phyloP scores from a whole-genome alignment of 139 green algal genomes.

The Limnomonas spitsbergensis region DNA sequence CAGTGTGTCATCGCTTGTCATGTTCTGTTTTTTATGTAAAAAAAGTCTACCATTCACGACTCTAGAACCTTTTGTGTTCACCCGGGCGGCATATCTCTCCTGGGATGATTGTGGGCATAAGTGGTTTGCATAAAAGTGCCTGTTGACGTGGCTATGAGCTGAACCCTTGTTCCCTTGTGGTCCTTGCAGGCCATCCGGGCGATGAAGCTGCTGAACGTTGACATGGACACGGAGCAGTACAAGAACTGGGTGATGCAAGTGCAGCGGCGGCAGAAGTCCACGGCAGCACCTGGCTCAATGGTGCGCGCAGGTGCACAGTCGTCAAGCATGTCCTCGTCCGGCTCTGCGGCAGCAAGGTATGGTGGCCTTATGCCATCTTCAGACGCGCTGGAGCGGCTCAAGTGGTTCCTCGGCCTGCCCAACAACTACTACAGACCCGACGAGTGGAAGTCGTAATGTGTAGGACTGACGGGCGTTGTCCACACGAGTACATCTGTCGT shows the following conservation, averaged over 20 bases:
- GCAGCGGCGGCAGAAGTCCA: neutral
- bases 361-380: neutral
- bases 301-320: too few species aligned
- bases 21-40: too few species aligned
- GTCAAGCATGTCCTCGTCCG: neutral
- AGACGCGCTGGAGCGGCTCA: slow-evolving; percentile 12
- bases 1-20: too few species aligned
- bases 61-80: too few species aligned
- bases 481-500: too few species aligned
- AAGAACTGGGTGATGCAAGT: neutral
- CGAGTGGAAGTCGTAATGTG: too few species aligned
- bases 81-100: too few species aligned
- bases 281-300: neutral
- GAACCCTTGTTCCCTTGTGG: neutral
- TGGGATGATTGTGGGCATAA: too few species aligned
- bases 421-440: slow-evolving; percentile 22
- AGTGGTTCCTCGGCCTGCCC: slow-evolving; percentile 17
- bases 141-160: too few species aligned
- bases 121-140: too few species aligned
- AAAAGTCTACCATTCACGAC: too few species aligned
- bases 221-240: neutral
- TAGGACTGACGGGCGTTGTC: too few species aligned
- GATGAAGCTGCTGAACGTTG: slow-evolving; percentile 8
- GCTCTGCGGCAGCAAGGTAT: neutral
- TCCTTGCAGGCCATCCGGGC: slow-evolving; percentile 13